A percentile compares a stretch with the other conserved stretches of the same genome.
Conservation (phyloP, 73 alveolate species). For the Paramecium primaurelia region DNA sequence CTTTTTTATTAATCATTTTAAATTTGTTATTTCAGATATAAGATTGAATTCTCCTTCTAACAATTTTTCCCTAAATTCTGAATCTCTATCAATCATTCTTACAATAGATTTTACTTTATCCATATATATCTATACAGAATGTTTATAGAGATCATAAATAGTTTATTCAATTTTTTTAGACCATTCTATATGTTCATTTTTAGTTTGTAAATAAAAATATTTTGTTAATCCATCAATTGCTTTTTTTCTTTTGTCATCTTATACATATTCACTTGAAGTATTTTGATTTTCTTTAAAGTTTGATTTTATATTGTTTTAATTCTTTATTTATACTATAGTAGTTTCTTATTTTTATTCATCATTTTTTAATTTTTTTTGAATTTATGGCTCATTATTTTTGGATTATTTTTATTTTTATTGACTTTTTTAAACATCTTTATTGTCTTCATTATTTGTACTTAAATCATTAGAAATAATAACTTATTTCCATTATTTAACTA, state of each 20-base stretch:
- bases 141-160: not conserved
- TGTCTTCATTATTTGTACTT: not conserved
- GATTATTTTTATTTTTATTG: not conserved
- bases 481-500: slow-evolving; percentile 16
- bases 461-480: not conserved
- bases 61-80: not conserved
- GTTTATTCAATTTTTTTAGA: not conserved
- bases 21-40: not conserved
- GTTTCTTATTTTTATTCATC: not conserved
- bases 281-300: not conserved
- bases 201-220: not conserved
- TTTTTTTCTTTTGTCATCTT: slow-evolving; percentile 3
- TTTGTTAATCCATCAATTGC: not conserved
- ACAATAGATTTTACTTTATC: slow-evolving; percentile 10
- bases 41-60: not conserved
- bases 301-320: not conserved
- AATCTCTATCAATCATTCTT: not conserved
- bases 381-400: not conserved
- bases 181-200: not conserved
- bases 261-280: not conserved
- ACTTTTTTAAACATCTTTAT: not conserved
- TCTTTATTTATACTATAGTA: not conserved
- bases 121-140: not conserved
- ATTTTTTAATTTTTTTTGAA: not conserved
- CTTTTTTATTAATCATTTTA: not conserved